These are phyloP conservation scores for Sporisorium graminicola DNA, from an alignment of 1,284 basidiomycete genomes.

Conservation along the genomic window DNA sequence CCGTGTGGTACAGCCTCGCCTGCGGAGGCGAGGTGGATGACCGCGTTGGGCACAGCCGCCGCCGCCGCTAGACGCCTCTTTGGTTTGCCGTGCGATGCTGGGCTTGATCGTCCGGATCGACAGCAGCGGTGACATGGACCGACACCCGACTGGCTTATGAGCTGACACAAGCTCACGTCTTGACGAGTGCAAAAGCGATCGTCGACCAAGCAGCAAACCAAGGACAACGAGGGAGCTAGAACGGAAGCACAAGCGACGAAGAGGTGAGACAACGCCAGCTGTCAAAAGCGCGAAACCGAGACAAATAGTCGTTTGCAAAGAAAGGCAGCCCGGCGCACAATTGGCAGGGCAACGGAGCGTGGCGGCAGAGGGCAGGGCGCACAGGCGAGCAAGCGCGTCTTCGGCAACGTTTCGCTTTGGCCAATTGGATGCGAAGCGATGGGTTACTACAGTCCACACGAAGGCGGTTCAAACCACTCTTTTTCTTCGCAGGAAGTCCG, in stretches of 20 bases:
- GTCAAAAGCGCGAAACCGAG: slow-evolving; percentile 11
- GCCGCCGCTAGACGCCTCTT: not conserved
- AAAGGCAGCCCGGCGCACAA: not conserved
- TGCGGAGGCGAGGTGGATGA: slow-evolving; percentile 2
- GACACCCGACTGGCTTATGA: not conserved
- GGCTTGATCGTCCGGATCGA: not conserved
- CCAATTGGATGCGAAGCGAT: not conserved
- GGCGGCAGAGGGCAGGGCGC: too few relatives aligned
- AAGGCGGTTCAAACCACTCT: not conserved
- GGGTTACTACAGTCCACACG: too few relatives aligned
- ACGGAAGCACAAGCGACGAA: not conserved
- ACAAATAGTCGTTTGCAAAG: not conserved
- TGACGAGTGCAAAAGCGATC: not conserved
- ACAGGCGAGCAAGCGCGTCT: not conserved
- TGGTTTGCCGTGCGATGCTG: not conserved
- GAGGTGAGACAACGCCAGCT: slow-evolving; percentile 24
- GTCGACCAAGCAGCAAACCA: not conserved
- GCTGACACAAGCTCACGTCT: not conserved
- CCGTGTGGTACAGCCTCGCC: slow-evolving; percentile 4
- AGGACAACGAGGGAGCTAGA: not conserved
- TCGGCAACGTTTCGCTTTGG: not conserved
- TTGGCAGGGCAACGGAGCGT: too few relatives aligned
- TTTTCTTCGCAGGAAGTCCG: slow-evolving; percentile 2
- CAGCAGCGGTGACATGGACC: not conserved
- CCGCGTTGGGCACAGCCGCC: slow-evolving; percentile 9